Evolutionary conservation across 2,329 filamentous ascomycete genomes (phyloP).

Genomic region (Zopfia rhizophila): DNA sequence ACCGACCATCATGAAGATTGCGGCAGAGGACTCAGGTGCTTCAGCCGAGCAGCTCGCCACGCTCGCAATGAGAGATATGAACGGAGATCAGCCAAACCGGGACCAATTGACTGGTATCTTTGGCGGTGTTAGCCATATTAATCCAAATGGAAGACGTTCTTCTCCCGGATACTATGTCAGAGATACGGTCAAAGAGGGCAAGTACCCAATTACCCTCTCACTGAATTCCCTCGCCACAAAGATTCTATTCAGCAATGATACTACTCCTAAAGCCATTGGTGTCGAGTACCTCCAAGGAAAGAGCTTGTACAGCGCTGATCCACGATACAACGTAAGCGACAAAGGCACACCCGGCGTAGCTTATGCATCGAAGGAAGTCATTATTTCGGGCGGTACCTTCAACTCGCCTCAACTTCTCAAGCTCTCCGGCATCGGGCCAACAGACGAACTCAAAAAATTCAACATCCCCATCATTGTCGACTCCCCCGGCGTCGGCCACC

Average conservation of each 20-base stretch:
- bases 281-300: constrained; percentile 57
- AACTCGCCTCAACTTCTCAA: constrained; percentile 72
- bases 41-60: constrained; percentile 16
- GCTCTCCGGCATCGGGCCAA: constrained; percentile 69
- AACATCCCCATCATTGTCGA: constrained; percentile 64
- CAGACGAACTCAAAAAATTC: constrained; percentile 62
- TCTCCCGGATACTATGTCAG: constrained; percentile 57
- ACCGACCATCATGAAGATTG: constrained; percentile 7
- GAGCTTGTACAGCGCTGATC: constrained; percentile 56
- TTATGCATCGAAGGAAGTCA: constrained; percentile 47
- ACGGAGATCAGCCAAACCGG: constrained; percentile 27
- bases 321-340: constrained; percentile 42
- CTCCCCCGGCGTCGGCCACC: constrained; percentile 66
- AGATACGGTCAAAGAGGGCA: constrained; percentile 56
- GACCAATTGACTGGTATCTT: constrained; percentile 34
- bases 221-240: constrained; percentile 56
- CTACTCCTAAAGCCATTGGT: constrained; percentile 52
- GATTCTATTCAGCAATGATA: constrained; percentile 49
- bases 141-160: constrained; percentile 32
- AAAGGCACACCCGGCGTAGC: constrained; percentile 48
- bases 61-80: constrained; percentile 33
- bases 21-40: constrained; percentile 29
- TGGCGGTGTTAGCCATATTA: constrained; percentile 39
- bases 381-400: constrained; percentile 61
- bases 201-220: constrained; percentile 40